Evolutionary conservation across 148 eudicot species (phyloP).

Genomic region (Vaccinium corymbosum): DNA sequence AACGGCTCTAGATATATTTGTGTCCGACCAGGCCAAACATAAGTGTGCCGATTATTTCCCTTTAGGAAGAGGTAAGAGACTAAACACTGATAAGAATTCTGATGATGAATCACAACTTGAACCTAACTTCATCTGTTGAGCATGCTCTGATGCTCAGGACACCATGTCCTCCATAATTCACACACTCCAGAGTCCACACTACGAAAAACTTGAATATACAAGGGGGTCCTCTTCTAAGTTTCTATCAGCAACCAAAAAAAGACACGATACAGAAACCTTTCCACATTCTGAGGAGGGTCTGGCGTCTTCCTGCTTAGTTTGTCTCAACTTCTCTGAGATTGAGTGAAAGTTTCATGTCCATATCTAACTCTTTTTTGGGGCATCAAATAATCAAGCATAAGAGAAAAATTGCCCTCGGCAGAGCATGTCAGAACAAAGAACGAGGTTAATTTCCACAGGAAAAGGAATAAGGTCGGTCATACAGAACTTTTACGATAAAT

Average conservation of each 20-base stretch:
- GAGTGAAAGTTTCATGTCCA: background rate
- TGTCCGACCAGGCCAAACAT: no score
- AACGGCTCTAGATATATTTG: no score
- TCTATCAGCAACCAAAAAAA: background rate
- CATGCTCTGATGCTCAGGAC: background rate
- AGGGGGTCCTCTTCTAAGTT: background rate
- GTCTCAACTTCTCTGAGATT: background rate
- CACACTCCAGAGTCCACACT: background rate
- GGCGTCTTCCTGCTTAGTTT: background rate
- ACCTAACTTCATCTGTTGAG: background rate
- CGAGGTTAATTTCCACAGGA: background rate
- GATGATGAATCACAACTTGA: background rate
- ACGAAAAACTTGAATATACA: background rate
- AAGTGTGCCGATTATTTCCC: no score
- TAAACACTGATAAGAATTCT: background rate
- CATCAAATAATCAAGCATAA: background rate
- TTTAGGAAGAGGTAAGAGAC: background rate
- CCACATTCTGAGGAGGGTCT: background rate
- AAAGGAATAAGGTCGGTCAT: background rate
- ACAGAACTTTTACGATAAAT: conserved; percentile 25
- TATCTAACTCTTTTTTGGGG: no score
- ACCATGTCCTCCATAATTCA: background rate
- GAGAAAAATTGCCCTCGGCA: background rate
- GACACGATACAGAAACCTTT: background rate
- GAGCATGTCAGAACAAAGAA: background rate